Percentiles rank a stretch among this genome's conserved stretches.
Evolutionary conservation across 1,284 basidiomycete genomes (phyloP).

Genomic region (Melanopsichium pennsylvanicum): DNA sequence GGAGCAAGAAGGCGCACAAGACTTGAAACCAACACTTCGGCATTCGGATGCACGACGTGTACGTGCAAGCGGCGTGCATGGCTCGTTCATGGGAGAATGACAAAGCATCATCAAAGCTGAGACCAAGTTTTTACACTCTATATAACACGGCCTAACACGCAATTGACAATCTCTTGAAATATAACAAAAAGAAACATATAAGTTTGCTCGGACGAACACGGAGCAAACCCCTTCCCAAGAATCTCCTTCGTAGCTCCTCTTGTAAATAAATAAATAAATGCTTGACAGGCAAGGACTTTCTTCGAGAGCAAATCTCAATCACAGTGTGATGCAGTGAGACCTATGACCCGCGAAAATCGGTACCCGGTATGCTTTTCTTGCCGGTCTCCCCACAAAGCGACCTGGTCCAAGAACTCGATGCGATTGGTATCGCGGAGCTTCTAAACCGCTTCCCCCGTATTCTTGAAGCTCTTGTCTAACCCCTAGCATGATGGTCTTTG

Average conservation of each 20-base stretch:
- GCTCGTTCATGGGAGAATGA: background rate
- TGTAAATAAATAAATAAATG: too few species aligned
- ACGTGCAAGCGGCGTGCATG: background rate
- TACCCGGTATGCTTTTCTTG: constrained; percentile 13
- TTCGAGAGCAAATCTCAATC: too few species aligned
- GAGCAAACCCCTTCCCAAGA: constrained; percentile 3
- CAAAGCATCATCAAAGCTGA: constrained; percentile 6
- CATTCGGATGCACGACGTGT: constrained; percentile 27
- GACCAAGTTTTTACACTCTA: too few species aligned
- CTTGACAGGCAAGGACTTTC: too few species aligned
- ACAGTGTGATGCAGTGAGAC: constrained; percentile 12
- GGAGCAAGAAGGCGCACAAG: background rate
- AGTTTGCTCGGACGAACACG: constrained; percentile 12
- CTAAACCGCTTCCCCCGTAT: background rate
- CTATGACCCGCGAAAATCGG: constrained; percentile 4
- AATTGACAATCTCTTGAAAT: too few species aligned
- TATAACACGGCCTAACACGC: too few species aligned
- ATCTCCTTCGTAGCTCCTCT: background rate
- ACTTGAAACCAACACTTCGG: constrained; percentile 3
- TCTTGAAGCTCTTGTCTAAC: too few species aligned
- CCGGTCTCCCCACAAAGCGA: constrained; percentile 4
- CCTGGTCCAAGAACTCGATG: too few species aligned
- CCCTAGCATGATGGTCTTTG: too few species aligned
- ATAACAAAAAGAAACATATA: too few species aligned
- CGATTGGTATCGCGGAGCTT: too few species aligned